A percentile compares a stretch with the other conserved stretches of the same genome.
Evolutionary conservation across 2,329 filamentous ascomycete species (phyloP).

Genomic region (Neocatenulostroma microsporum): DNA sequence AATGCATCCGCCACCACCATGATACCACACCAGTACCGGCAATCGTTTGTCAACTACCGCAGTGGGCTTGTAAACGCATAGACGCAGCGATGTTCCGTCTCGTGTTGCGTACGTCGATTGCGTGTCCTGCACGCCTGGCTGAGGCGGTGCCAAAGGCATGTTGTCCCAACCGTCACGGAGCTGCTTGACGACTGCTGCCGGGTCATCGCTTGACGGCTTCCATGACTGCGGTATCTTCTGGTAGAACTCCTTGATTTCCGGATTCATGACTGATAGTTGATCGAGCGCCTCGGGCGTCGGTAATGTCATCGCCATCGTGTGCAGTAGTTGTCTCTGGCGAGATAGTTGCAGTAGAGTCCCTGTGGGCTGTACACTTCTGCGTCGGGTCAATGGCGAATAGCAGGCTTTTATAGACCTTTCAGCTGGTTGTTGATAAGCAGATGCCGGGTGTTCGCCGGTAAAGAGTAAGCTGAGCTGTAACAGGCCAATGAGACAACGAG

Average conservation of each 20-base stretch:
- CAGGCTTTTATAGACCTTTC: too few relatives aligned
- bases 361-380: too few relatives aligned
- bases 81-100: slow-evolving; percentile 9
- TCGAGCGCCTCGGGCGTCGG: slow-evolving; percentile 5
- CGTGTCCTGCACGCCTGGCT: slow-evolving; percentile 5
- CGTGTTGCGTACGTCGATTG: slow-evolving; percentile 8
- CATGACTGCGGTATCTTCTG: slow-evolving; percentile 3
- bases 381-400: too few relatives aligned
- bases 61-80: slow-evolving; percentile 10
- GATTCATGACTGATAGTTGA: slow-evolving; percentile 6
- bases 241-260: slow-evolving; percentile 6
- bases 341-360: too few relatives aligned
- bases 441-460: too few relatives aligned
- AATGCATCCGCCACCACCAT: slow-evolving; percentile 12
- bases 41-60: background rate
- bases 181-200: slow-evolving; percentile 5
- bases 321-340: too few relatives aligned
- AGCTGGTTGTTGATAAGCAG: too few relatives aligned
- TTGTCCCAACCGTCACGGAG: slow-evolving; percentile 7
- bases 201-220: slow-evolving; percentile 1
- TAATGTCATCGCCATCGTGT: too few relatives aligned
- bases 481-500: too few relatives aligned
- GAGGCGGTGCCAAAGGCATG: slow-evolving; percentile 2
- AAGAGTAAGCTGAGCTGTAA: too few relatives aligned
- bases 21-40: slow-evolving; percentile 13